A percentile compares a stretch with the other conserved stretches of the same genome.
Evolutionary conservation across 805 yeast genomes (phyloP).

Genomic region (Nakazawaea ambrosiae): DNA sequence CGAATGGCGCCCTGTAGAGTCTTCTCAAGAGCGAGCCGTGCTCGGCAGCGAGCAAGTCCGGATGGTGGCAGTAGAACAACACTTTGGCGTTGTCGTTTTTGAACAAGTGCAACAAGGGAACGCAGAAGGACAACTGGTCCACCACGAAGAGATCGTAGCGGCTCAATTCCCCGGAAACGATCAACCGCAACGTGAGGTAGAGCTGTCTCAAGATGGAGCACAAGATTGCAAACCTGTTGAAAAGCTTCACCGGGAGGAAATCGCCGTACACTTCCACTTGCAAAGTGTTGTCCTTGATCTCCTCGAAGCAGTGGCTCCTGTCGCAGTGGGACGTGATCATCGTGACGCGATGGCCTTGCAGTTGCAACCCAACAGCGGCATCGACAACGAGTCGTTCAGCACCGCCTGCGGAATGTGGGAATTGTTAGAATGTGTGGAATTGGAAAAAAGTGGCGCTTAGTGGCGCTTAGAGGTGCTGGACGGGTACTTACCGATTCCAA

Average conservation of each 20-base stretch:
- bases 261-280: slow-evolving; percentile 76
- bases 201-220: slow-evolving; percentile 83
- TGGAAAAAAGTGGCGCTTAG: too few relatives aligned
- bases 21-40: slow-evolving; percentile 48
- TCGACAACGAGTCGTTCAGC: slow-evolving; percentile 97
- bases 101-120: slow-evolving; percentile 59
- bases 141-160: slow-evolving; percentile 69
- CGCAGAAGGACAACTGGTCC: slow-evolving; percentile 82
- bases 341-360: slow-evolving; percentile 52
- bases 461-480: not conserved
- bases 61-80: slow-evolving; percentile 92
- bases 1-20: slow-evolving; percentile 77
- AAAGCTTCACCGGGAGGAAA: slow-evolving; percentile 63
- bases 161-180: slow-evolving; percentile 40
- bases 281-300: slow-evolving; percentile 53
- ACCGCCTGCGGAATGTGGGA: too few relatives aligned
- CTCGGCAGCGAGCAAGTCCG: slow-evolving; percentile 73
- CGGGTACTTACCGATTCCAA: slow-evolving; percentile 73
- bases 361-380: slow-evolving; percentile 83
- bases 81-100: slow-evolving; percentile 38
- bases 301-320: slow-evolving; percentile 82
- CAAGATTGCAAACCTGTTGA: slow-evolving; percentile 66
- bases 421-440: too few relatives aligned
- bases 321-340: slow-evolving; percentile 92
- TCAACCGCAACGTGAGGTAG: slow-evolving; percentile 41